Evolutionary conservation across 139 green algal genomes (phyloP).

Genomic region (Trebouxia sp.): DNA sequence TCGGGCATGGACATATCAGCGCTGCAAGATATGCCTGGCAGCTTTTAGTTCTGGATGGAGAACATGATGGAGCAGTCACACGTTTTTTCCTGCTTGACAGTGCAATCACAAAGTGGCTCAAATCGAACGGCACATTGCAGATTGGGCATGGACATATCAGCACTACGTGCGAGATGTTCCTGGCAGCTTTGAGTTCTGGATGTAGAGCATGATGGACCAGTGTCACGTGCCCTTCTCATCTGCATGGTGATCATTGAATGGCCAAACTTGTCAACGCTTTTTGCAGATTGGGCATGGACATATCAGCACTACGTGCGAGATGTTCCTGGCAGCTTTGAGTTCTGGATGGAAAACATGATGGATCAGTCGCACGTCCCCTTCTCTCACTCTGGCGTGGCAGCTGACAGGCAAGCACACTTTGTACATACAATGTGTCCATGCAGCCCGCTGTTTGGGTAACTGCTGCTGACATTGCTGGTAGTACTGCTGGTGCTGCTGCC

Average conservation of each 20-base stretch:
- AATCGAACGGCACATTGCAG: too few species aligned
- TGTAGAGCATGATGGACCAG: conserved; percentile 40
- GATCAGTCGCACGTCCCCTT: conserved; percentile 28
- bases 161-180: conserved; percentile 34
- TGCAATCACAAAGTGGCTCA: too few species aligned
- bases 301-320: conserved; percentile 30
- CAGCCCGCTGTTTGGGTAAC: too few species aligned
- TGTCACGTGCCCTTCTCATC: conserved; percentile 9
- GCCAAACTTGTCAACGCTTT: too few species aligned
- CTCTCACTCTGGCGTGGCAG: conserved; percentile 22
- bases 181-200: conserved; percentile 32
- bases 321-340: conserved; percentile 34
- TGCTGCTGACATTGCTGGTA: too few species aligned
- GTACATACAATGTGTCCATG: too few species aligned
- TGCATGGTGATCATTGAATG: too few species aligned
- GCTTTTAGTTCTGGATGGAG: too few species aligned
- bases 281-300: background rate
- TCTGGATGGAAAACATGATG: conserved; percentile 38
- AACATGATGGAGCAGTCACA: too few species aligned
- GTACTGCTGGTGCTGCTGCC: too few species aligned
- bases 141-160: conserved; percentile 2
- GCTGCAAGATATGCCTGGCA: too few species aligned
- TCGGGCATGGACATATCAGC: conserved; percentile 1
- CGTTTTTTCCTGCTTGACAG: too few species aligned
- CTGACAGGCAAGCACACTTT: conserved; percentile 24